Conservation (phyloP, 176 grass and related monocot genomes). For the Dendrocalamus sinicus region DNA sequence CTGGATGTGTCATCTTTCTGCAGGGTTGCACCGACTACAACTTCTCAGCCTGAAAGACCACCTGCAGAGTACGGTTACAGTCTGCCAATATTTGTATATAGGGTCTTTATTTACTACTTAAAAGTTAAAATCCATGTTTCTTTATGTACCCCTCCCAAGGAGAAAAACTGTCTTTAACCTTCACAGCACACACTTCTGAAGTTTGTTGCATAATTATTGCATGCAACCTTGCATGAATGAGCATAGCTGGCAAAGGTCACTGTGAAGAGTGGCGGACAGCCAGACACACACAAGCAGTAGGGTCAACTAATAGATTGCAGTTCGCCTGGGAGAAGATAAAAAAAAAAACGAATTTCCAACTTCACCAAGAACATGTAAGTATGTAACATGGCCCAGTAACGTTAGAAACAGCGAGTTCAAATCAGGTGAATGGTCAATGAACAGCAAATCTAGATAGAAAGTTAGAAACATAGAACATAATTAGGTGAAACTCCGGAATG, state of each 20-base stretch:
- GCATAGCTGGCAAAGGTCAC: neutral
- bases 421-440: neutral
- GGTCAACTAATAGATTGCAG: neutral
- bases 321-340: neutral
- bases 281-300: neutral
- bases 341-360: neutral
- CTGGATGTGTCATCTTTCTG: slow-evolving; percentile 23
- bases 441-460: neutral
- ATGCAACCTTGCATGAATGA: slow-evolving; percentile 20
- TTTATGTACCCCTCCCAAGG: neutral
- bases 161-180: neutral
- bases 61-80: slow-evolving; percentile 51
- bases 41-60: slow-evolving; percentile 56
- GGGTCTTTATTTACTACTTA: slow-evolving; percentile 16
- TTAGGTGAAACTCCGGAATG: neutral
- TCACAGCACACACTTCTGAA: neutral
- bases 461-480: neutral
- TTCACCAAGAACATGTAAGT: neutral
- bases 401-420: neutral
- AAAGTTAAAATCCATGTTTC: slow-evolving; percentile 37
- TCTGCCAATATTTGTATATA: slow-evolving; percentile 21
- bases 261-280: neutral
- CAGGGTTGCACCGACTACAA: slow-evolving; percentile 49
- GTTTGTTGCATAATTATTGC: slow-evolving; percentile 22
- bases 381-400: neutral